Evolutionary conservation across 2,329 filamentous ascomycete species (phyloP).

Genomic region (Fusarium sterilihyphosum): DNA sequence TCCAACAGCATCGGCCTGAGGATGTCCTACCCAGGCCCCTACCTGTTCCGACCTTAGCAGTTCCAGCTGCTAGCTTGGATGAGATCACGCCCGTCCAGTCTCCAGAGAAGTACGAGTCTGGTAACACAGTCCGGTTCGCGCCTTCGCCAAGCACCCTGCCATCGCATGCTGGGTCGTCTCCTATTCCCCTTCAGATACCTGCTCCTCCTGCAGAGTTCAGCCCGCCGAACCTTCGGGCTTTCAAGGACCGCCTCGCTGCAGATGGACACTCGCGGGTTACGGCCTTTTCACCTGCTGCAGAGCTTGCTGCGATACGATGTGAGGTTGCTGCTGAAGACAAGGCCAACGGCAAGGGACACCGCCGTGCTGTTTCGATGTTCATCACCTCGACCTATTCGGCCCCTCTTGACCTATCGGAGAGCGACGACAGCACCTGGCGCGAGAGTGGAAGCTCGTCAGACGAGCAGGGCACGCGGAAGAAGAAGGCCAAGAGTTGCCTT

Average conservation of each 20-base stretch:
- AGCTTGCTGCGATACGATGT: constrained; percentile 15
- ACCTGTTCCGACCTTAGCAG: background rate
- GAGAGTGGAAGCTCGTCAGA: constrained; percentile 5
- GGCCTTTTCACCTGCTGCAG: constrained; percentile 10
- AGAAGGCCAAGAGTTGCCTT: background rate
- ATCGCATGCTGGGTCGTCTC: constrained; percentile 9
- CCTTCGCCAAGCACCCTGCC: background rate
- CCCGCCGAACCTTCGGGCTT: background rate
- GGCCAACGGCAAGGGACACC: constrained; percentile 1
- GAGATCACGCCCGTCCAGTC: constrained; percentile 14
- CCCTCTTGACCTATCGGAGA: background rate
- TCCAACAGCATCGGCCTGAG: background rate
- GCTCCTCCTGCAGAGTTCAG: background rate
- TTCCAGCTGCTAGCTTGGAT: background rate
- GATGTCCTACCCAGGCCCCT: background rate
- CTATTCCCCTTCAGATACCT: background rate
- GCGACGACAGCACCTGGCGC: constrained; percentile 15
- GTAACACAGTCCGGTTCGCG: constrained; percentile 2
- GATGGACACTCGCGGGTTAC: background rate
- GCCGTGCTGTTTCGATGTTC: constrained; percentile 12
- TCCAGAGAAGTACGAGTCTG: background rate
- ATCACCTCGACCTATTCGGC: background rate
- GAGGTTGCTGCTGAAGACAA: constrained; percentile 5
- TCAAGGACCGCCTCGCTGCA: constrained; percentile 13
- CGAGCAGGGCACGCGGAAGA: background rate